Evolutionary conservation across 192 early-diverging fungal species (phyloP).

Genomic region (Gigaspora rosea): DNA sequence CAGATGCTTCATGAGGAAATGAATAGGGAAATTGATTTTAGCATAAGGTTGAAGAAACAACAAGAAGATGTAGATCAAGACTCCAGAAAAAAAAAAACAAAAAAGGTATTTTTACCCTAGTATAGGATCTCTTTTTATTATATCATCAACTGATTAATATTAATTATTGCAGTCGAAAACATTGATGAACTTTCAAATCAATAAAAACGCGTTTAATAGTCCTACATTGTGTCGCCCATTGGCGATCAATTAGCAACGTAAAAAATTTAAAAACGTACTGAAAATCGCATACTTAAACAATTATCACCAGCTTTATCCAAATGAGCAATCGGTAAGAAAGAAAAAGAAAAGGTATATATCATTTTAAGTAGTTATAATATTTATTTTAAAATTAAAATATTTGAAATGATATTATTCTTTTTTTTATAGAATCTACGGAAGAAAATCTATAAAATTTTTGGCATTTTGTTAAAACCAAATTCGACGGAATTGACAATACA

Average conservation of each 20-base stretch:
- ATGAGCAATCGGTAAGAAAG: too few species aligned
- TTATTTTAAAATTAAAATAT: too few species aligned
- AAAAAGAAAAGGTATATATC: too few species aligned
- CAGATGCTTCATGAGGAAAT: constrained; percentile 33
- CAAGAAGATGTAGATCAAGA: constrained; percentile 12
- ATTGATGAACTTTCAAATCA: constrained; percentile 27
- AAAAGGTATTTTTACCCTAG: constrained; percentile 18
- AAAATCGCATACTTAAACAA: too few species aligned
- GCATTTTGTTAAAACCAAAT: too few species aligned
- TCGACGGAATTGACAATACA: too few species aligned
- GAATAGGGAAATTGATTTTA: constrained; percentile 36
- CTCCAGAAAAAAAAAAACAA: constrained; percentile 1
- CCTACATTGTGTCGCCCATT: constrained; percentile 21
- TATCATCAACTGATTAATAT: neutral
- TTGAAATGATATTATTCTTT: too few species aligned
- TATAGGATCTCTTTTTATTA: neutral
- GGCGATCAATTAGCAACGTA: constrained; percentile 3
- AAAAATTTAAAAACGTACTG: too few species aligned
- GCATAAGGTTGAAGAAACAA: constrained; percentile 25
- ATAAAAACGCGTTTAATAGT: constrained; percentile 33
- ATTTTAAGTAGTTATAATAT: too few species aligned
- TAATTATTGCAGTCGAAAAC: constrained; percentile 3
- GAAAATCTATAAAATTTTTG: too few species aligned
- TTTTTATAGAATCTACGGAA: too few species aligned
- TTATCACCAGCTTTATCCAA: too few species aligned